phyloP scores from a whole-genome alignment of 2,329 filamentous ascomycete genomes.

The Aspergillus japonicus region DNA sequence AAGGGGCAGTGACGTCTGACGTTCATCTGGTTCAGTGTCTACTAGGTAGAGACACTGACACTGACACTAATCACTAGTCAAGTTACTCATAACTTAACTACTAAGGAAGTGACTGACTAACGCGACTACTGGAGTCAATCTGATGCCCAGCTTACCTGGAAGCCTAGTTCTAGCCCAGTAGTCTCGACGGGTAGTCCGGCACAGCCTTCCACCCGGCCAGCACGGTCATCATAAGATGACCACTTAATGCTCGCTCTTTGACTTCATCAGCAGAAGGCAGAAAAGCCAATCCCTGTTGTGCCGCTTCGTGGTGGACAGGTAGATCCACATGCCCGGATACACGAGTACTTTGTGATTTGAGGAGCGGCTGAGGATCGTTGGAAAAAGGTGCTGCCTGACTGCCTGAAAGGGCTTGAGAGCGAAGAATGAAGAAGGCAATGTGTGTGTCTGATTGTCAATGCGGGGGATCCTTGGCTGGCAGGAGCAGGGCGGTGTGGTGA shows the following conservation, averaged over 20 bases:
- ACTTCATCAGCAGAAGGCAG: background rate
- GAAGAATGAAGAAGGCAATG: background rate
- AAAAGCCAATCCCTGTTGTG: no score
- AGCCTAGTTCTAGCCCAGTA: background rate
- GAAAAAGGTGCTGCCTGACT: no score
- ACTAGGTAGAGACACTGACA: background rate
- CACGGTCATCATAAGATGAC: slow-evolving; percentile 4
- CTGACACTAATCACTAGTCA: no score
- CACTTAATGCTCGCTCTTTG: background rate
- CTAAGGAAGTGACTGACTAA: no score
- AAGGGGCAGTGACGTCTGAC: background rate
- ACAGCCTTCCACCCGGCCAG: background rate
- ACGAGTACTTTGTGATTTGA: no score
- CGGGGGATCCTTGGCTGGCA: slow-evolving; percentile 5
- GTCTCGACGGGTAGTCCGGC: slow-evolving; percentile 1
- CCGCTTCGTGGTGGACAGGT: no score
- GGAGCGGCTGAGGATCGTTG: no score
- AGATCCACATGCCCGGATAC: no score
- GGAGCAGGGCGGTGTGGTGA: background rate
- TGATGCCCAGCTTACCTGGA: background rate
- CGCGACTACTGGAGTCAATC: background rate
- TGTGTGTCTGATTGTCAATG: slow-evolving; percentile 1
- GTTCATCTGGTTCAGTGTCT: background rate
- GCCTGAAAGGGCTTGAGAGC: background rate
- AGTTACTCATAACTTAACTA: no score